Base-by-base conservation (phyloP, 495 filamentous ascomycete genomes). In the Hypoxylon rickii region DNA sequence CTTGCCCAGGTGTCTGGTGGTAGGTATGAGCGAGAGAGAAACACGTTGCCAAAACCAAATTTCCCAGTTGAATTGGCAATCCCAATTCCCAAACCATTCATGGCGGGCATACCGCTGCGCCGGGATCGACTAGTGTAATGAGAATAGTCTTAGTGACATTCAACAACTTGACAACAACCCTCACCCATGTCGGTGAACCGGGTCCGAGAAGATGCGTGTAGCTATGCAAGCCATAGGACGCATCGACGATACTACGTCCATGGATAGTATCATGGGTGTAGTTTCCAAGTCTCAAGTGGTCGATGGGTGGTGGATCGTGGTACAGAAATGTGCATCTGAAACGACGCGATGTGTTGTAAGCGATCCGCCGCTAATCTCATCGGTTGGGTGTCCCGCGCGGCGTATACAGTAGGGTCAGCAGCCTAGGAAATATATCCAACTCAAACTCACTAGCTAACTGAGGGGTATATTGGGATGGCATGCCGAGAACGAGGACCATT, bases 301-400 rank as follows among this genome's bases (percentile, higher is more conserved):
- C 38, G 38, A 42, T 52, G 32, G 43, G 19, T 31, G 38, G 46
- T 52, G 32, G 43, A 19, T 31, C 38, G 38, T 54, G 55, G 45
- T 22, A 64, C 55, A 59, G 44, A 36, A 29, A 56, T 44, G 41
- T 45, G 42, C 21, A 59, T 60, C 55, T 64, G 61, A 64, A 64
- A 64, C 61, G 41, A 31, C 61, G 41, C 55, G 55, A 51, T 51
- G 49, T 38, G 44, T 12, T 59, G 61, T 55, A 42, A 44, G 32
- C 50, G 55, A 64, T 64, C 55, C 61, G 46, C 45, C 51, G 45
- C 55, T 40, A 59, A 55, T 59, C 61, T 55, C 45, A 46, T 59
- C 55, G 45, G 42, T 43, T 44, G 2, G 18, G 21, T 31, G 17
- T 41, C 40, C 34, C 18, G 24, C 21, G 6, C 36, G 22, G 24